Conservation (phyloP, 257 asterid genomes). For the Linderniella brevidens region DNA sequence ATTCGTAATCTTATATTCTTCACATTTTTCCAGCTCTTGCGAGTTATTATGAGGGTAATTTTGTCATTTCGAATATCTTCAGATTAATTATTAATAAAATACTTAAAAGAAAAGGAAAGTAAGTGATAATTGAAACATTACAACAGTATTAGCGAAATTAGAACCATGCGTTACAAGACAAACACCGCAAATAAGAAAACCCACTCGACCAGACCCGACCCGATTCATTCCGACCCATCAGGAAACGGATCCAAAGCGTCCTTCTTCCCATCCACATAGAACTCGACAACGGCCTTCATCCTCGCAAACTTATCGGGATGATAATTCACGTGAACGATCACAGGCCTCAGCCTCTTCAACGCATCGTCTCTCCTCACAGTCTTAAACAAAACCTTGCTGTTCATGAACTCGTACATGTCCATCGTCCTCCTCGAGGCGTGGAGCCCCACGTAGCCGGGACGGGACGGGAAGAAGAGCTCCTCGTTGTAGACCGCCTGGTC, state of each 20-base stretch:
- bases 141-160: too few relatives aligned
- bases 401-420: constrained; percentile 67
- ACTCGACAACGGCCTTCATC: constrained; percentile 67
- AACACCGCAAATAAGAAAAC: too few relatives aligned
- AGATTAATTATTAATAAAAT: too few relatives aligned
- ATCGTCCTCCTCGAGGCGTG: constrained; percentile 64
- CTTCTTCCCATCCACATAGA: constrained; percentile 53
- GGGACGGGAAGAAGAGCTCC: constrained; percentile 70
- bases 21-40: too few relatives aligned
- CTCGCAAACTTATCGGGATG: constrained; percentile 68
- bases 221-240: constrained; percentile 45
- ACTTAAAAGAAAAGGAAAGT: too few relatives aligned
- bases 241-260: constrained; percentile 67
- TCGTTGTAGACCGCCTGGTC: constrained; percentile 83
- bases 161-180: too few relatives aligned
- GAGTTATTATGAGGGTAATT: too few relatives aligned
- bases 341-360: constrained; percentile 51
- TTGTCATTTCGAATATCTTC: too few relatives aligned
- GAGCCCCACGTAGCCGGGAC: constrained; percentile 61
- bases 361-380: constrained; percentile 44
- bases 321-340: constrained; percentile 60
- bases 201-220: too few relatives aligned
- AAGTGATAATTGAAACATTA: too few relatives aligned
- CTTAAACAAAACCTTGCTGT: constrained; percentile 77
- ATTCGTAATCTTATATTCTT: too few relatives aligned